Evolutionary conservation across 1,284 basidiomycete species (phyloP).

Genomic region (Xerocomus amazonicus): DNA sequence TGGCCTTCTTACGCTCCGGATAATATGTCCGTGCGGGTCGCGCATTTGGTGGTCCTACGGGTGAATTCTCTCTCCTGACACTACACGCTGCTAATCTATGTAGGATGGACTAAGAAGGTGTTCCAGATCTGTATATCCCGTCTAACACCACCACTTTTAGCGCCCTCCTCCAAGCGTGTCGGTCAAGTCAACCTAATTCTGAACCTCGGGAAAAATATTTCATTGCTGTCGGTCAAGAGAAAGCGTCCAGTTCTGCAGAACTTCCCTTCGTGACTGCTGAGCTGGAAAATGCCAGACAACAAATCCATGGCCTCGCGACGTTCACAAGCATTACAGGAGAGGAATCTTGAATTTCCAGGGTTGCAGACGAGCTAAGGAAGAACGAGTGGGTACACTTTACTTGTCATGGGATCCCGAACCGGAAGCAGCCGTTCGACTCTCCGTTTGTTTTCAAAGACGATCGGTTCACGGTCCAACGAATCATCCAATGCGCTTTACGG

Average conservation of each 20-base stretch:
- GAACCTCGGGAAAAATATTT: neutral
- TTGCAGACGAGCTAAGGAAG: neutral
- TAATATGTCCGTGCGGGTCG: too few species aligned
- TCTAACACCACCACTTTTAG: neutral
- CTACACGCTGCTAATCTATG: neutral
- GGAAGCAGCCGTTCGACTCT: neutral
- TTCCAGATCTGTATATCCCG: neutral
- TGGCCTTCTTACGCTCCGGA: too few species aligned
- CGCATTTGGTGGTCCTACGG: neutral
- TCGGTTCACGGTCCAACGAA: neutral
- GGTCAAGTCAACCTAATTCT: too few species aligned
- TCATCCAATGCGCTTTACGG: neutral
- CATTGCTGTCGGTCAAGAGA: neutral
- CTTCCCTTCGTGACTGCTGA: neutral
- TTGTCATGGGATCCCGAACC: neutral
- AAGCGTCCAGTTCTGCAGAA: neutral
- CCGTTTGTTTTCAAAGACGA: neutral
- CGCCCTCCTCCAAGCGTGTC: neutral
- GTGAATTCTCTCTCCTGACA: neutral
- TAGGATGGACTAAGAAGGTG: neutral
- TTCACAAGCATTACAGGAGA: neutral
- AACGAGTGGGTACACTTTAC: neutral
- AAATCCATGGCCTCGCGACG: neutral
- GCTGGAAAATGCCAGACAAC: neutral
- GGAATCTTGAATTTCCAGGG: neutral